Evolutionary conservation across 2,329 filamentous ascomycete genomes (phyloP).

Genomic region (Diaporthe capsici): DNA sequence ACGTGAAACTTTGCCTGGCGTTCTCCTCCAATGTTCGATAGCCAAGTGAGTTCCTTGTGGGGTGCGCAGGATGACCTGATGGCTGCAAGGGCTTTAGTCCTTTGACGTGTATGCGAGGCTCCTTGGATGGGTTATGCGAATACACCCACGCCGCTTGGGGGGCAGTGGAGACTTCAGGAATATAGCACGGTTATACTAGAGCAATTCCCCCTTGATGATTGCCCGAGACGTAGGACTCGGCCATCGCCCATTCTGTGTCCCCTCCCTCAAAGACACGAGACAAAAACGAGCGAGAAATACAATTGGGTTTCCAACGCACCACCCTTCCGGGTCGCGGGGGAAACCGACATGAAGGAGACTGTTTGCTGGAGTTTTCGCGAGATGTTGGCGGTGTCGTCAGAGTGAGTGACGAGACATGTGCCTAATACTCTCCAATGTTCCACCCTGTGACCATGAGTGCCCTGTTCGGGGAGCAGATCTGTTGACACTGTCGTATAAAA

Average conservation of each 20-base stretch:
- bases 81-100: background rate
- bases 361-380: background rate
- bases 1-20: constrained; percentile 3
- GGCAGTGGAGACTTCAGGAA: background rate
- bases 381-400: background rate
- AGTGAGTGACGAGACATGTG: too few relatives aligned
- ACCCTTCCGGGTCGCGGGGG: background rate
- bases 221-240: background rate
- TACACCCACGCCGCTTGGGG: background rate
- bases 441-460: background rate
- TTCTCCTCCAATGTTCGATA: background rate
- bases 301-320: background rate
- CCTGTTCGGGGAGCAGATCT: background rate
- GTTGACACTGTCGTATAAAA: background rate
- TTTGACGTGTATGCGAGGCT: background rate
- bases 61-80: background rate
- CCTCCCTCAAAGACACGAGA: background rate
- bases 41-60: background rate
- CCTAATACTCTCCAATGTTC: background rate
- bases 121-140: background rate
- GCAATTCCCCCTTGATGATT: background rate
- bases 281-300: too few relatives aligned
- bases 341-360: background rate
- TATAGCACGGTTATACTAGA: background rate
- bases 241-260: background rate